Base-by-base conservation (phyloP, 1,139 yeast species). In the Arxiozyma heterogenica region DNA sequence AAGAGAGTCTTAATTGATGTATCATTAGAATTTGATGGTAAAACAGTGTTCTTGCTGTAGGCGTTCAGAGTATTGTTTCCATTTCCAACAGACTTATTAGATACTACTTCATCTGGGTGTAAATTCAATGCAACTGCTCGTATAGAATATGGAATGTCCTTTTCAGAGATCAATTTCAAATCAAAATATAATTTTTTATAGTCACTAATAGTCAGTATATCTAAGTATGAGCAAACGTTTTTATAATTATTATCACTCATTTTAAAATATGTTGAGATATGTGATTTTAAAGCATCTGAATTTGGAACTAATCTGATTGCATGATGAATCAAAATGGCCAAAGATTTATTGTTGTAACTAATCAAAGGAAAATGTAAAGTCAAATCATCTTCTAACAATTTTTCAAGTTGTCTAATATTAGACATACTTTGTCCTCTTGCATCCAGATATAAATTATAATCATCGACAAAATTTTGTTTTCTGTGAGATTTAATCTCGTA, bases 171-270 rank as follows among this genome's bases (percentile, higher is more conserved):
- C 51, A 59, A 44, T 23, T 56, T 54, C 41, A 58, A 52, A 23
- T 58, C 62, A 45, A 51, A 48, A 52, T 46, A 47, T 22, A 61
- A 55, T 20, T 41, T 53, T 48, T 77, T 75, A 55, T 85, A 75
- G 53, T 83, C 82, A n/a, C 80, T 79, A 3, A 83, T 73, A 0
- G 91, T 87, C 41, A 91, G 73, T 8, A 87, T 74, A 63, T 88
- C 96, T 30, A 84, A 77, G 63, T 85, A 82, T 41, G 76, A 68
- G 52, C 89, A 73, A n/a, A 86, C 70, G 27, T 75, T 78, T 45
- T 64, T 62, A 3, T 55, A 39, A 17, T 66, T 61, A 20, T 58
- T 59, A 4, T 55, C 47, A 20, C 57, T 57, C 70, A 66, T 65
- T 23, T 54, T 52, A 18, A 66, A 56, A 51, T 61, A 64, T n/a